Evolutionary conservation across 2,329 filamentous ascomycete genomes (phyloP), one percentile per base, ranked within the genome.

Genomic region (Raffaelea ambrosiae): DNA sequence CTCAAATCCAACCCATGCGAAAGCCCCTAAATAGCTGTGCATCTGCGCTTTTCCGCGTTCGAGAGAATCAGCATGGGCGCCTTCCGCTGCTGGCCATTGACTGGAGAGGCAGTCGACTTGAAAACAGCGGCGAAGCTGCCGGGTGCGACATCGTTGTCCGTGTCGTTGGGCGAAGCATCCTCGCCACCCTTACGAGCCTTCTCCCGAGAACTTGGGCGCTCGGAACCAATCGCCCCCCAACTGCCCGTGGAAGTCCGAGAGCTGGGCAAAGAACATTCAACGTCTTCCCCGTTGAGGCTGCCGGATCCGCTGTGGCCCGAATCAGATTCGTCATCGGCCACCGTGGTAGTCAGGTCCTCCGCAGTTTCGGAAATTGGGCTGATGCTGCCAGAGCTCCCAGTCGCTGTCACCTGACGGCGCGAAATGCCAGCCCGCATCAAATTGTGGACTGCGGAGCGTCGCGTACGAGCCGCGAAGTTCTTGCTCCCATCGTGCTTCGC

Each of bases 401-500:
- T 84, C 47, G 81, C 74, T 53, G 84, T 86, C 50, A 83, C 68
- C 77, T 85, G 73, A 77, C 91, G 88, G 51, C 93, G 86, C 61
- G 89, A 88, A 53, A 93, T 77, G 16, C 91, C 90, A 47, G 91
- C 91, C 55, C 87, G 86, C 52, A 96, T 87, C 44, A 98, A 78
- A 62, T 89, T 96, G 70, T 90, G 83, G 40, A 98, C 83, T 22
- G 93, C 93, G 58, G 86, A 89, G 54, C 91, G 88, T 51, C 93
- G 88, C 60, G 94, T 90, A 52, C 93, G 89, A 48, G 89, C 83
- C 11, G 86, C 86, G 68, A 98, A 98, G 72, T 98, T 98, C 79
- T 96, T 84, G 81, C 91, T 96, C 21, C 91, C 93, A 65, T 97
- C 91, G 54, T 91, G 81, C 70, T 89, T 95, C 56, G 88, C 83